Conservation (phyloP, 352 stramenopile genomes). For the Phytophthora meadii region DNA sequence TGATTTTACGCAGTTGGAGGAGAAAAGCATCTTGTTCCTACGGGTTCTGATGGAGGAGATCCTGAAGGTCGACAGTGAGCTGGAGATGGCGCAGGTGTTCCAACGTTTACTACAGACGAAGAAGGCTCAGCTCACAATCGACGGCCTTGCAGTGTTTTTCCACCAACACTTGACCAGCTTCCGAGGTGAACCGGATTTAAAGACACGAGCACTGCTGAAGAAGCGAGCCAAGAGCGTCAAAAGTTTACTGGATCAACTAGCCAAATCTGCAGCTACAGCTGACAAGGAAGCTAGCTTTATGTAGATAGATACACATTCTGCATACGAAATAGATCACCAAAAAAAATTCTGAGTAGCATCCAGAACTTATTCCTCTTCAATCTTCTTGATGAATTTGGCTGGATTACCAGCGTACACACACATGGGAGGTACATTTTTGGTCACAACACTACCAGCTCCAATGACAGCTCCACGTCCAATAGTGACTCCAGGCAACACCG, state of each 20-base stretch:
- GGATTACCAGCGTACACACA: constrained; percentile 78
- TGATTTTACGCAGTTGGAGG: constrained; percentile 91
- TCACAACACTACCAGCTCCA: constrained; percentile 84
- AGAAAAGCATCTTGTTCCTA: constrained; percentile 91
- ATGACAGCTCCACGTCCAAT: constrained; percentile 76
- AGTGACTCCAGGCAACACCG: constrained; percentile 71
- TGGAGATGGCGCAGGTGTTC: constrained; percentile 77
- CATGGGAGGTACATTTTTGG: constrained; percentile 75
- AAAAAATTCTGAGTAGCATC: too few species aligned
- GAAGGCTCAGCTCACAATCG: constrained; percentile 80
- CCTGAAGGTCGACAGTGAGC: constrained; percentile 69
- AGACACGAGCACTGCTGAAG: constrained; percentile 53
- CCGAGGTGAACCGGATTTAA: constrained; percentile 50
- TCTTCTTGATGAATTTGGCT: constrained; percentile 77
- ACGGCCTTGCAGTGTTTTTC: constrained; percentile 81
- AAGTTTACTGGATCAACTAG: constrained; percentile 70
- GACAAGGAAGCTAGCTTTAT: constrained; percentile 63
- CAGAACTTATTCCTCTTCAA: constrained; percentile 35
- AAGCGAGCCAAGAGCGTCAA: constrained; percentile 72
- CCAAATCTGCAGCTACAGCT: constrained; percentile 56
- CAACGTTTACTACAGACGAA: constrained; percentile 81
- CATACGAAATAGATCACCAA: constrained; percentile 25
- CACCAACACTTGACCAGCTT: constrained; percentile 82
- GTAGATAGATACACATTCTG: constrained; percentile 29
- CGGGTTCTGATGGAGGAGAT: constrained; percentile 82